Evolutionary conservation across 2,329 filamentous ascomycete species (phyloP).

Genomic region (Phyllachora maydis): DNA sequence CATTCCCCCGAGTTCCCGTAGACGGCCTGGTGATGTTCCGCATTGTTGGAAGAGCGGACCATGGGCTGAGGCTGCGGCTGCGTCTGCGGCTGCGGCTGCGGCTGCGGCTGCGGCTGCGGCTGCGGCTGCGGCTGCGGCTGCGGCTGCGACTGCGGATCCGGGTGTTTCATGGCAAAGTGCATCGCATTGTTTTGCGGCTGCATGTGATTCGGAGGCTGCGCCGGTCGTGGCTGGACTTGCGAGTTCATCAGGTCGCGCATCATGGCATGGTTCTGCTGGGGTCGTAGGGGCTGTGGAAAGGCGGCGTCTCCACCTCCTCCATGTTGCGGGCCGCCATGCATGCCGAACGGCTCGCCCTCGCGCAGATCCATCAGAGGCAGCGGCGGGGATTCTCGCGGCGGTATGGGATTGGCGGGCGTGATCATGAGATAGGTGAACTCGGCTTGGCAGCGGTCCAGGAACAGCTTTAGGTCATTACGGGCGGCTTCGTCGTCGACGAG

Average conservation of each 20-base stretch:
- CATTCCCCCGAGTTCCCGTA: slow-evolving; percentile 15
- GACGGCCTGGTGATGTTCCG: slow-evolving; percentile 16
- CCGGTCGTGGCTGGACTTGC: slow-evolving; percentile 21
- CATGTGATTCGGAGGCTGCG: slow-evolving; percentile 33
- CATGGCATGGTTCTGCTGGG: slow-evolving; percentile 32
- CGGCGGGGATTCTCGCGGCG: slow-evolving; percentile 40
- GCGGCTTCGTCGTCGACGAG: slow-evolving; percentile 26
- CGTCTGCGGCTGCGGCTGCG: too few relatives aligned
- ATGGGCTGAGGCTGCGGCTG: slow-evolving; percentile 27
- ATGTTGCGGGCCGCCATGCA: too few relatives aligned
- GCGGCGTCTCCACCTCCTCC: too few relatives aligned
- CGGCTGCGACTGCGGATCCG: too few relatives aligned
- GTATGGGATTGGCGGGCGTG: slow-evolving; percentile 42
- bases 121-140: too few relatives aligned
- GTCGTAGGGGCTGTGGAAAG: slow-evolving; percentile 17
- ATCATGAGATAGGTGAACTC: slow-evolving; percentile 51
- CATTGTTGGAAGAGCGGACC: slow-evolving; percentile 28
- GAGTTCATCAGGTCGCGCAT: slow-evolving; percentile 27
- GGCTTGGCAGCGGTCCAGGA: slow-evolving; percentile 42
- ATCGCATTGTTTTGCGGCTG: slow-evolving; percentile 24
- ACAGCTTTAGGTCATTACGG: slow-evolving; percentile 32
- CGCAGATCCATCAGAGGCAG: slow-evolving; percentile 35
- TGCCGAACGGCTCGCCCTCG: slow-evolving; percentile 27
- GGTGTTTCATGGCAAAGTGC: slow-evolving; percentile 13
- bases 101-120: too few relatives aligned